These are phyloP conservation scores for Colletotrichum siamense DNA, from an alignment of 2,329 filamentous ascomycete genomes.

Conservation along the genomic window DNA sequence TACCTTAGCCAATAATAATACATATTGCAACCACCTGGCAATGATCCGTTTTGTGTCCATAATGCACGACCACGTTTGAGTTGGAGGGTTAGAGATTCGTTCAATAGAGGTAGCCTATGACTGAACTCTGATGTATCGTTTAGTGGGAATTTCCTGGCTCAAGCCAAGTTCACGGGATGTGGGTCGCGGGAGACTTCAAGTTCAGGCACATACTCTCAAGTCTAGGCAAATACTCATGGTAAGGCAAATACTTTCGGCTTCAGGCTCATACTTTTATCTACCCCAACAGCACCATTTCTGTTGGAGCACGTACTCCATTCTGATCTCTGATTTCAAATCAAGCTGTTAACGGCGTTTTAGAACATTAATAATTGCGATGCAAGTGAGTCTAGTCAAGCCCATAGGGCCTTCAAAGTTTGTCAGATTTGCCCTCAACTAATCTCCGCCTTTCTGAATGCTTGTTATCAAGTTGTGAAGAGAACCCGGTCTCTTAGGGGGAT, in stretches of 20 bases:
- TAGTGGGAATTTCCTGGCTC: neutral
- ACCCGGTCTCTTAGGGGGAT: neutral
- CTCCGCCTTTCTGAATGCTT: neutral
- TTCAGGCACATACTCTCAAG: neutral
- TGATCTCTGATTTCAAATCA: neutral
- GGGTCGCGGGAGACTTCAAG: neutral
- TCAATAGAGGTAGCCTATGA: accelerated
- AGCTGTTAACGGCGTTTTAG: accelerated
- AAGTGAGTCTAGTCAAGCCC: neutral
- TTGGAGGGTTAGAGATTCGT: too few species aligned
- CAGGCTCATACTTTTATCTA: neutral
- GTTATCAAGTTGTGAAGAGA: accelerated
- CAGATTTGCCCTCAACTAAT: neutral
- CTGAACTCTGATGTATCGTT: neutral
- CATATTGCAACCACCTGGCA: neutral
- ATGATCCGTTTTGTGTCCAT: too few species aligned
- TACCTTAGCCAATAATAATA: neutral
- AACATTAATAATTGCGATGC: neutral
- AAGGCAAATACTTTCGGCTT: neutral
- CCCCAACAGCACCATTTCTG: neutral
- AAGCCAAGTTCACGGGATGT: accelerated
- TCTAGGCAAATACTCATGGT: neutral
- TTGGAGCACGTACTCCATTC: neutral
- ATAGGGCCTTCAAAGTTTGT: neutral
- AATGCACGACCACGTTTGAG: too few species aligned